Conservation (phyloP, 1,139 yeast species). For the Hyphopichia burtonii region DNA sequence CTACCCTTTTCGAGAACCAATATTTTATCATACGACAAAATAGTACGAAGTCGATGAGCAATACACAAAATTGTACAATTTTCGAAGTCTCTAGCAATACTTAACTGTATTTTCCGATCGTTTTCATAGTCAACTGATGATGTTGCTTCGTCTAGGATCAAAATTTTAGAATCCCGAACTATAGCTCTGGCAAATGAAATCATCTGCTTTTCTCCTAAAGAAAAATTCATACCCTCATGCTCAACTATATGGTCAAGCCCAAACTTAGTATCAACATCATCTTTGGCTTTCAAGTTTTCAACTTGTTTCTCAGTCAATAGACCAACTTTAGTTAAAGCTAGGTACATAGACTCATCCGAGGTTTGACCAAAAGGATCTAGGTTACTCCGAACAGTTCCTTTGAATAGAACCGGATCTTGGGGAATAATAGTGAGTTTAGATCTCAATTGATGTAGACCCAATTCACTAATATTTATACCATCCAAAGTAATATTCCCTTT, state of each 20-base stretch:
- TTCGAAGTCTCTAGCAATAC: slow-evolving; percentile 59
- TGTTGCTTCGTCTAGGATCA: slow-evolving; percentile 80
- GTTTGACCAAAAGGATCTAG: slow-evolving; percentile 30
- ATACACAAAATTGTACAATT: slow-evolving; percentile 73
- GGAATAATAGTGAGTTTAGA: slow-evolving; percentile 27
- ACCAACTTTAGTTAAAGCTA: slow-evolving; percentile 34
- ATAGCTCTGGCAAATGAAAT: slow-evolving; percentile 76
- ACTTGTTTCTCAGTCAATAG: slow-evolving; percentile 24
- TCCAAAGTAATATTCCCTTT: slow-evolving; percentile 17
- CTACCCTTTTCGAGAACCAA: slow-evolving; percentile 66
- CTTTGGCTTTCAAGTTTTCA: slow-evolving; percentile 8
- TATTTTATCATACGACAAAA: slow-evolving; percentile 62
- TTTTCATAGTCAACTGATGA: slow-evolving; percentile 81
- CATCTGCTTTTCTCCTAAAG: slow-evolving; percentile 76
- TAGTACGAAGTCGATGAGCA: slow-evolving; percentile 75
- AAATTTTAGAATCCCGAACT: slow-evolving; percentile 64
- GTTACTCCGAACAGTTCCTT: slow-evolving; percentile 26
- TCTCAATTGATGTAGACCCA: slow-evolving; percentile 21
- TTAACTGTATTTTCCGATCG: slow-evolving; percentile 65
- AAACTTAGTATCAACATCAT: slow-evolving; percentile 47
- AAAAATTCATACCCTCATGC: slow-evolving; percentile 73
- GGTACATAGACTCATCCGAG: slow-evolving; percentile 31
- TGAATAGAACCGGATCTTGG: slow-evolving; percentile 31
- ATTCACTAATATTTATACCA: slow-evolving; percentile 17
- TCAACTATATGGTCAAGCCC: slow-evolving; percentile 66